These are phyloP conservation scores for Podaxis sp. DNA, from an alignment of 768 basidiomycete genomes.

Conservation along the genomic window DNA sequence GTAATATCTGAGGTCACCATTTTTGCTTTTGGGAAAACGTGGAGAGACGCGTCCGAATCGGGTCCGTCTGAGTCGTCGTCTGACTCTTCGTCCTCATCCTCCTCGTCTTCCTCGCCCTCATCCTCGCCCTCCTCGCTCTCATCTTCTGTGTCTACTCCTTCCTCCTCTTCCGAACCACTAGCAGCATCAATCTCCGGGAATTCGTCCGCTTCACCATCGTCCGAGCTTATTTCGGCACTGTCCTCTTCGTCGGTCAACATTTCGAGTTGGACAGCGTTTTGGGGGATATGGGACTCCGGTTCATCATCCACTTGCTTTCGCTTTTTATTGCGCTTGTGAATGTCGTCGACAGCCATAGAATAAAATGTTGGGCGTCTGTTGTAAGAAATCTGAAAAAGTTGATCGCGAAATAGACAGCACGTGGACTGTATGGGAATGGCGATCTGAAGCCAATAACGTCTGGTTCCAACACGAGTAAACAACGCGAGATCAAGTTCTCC, in stretches of 20 bases:
- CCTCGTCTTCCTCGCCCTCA: slow-evolving; percentile 36
- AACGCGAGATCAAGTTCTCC: slow-evolving; percentile 14
- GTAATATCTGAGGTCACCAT: slow-evolving; percentile 78
- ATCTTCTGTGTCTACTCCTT: slow-evolving; percentile 31
- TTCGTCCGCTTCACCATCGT: slow-evolving; percentile 63
- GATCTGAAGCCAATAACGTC: slow-evolving; percentile 25
- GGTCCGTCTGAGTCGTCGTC: slow-evolving; percentile 36
- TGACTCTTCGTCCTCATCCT: slow-evolving; percentile 41
- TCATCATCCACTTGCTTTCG: slow-evolving; percentile 55
- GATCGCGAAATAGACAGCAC: slow-evolving; percentile 19
- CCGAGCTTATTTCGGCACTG: slow-evolving; percentile 43
- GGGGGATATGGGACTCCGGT: slow-evolving; percentile 31
- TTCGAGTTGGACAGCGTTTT: slow-evolving; percentile 52
- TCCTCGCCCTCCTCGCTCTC: slow-evolving; percentile 39
- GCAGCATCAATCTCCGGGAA: slow-evolving; percentile 69
- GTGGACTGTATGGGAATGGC: slow-evolving; percentile 4
- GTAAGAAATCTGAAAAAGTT: slow-evolving; percentile 22
- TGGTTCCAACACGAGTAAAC: slow-evolving; percentile 28
- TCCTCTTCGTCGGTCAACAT: slow-evolving; percentile 77
- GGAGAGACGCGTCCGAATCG: slow-evolving; percentile 46
- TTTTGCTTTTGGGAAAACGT: slow-evolving; percentile 64
- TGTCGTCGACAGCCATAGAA: slow-evolving; percentile 32
- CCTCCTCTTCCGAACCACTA: slow-evolving; percentile 52
- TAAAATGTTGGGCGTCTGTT: background rate
- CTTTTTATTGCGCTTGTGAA: slow-evolving; percentile 47